Evolutionary conservation across 1,284 basidiomycete species (phyloP).

Genomic region (Rhodotorula sp.): DNA sequence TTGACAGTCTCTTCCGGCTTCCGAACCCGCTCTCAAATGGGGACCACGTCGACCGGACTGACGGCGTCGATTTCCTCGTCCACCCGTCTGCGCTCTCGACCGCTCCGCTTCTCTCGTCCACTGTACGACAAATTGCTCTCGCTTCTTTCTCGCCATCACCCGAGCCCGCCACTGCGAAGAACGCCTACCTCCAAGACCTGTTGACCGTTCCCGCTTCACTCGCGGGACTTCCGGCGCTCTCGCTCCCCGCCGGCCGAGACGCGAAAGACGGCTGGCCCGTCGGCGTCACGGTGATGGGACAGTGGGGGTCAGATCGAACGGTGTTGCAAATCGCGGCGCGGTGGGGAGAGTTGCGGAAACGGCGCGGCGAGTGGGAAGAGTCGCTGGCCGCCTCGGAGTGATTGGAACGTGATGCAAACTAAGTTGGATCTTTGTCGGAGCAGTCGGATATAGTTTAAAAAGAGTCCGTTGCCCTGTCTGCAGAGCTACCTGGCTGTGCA

Average conservation of each 20-base stretch:
- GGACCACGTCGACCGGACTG: constrained; percentile 15
- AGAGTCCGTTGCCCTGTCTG: too few species aligned
- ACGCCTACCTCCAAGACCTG: constrained; percentile 79
- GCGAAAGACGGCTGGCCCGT: constrained; percentile 72
- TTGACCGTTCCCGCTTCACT: constrained; percentile 88
- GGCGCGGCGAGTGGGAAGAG: background rate
- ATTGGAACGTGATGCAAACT: too few species aligned
- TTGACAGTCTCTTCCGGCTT: constrained; percentile 65
- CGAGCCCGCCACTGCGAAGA: background rate
- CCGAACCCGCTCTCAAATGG: constrained; percentile 53
- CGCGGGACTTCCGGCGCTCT: constrained; percentile 80
- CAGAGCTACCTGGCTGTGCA: too few species aligned
- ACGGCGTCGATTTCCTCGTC: constrained; percentile 70
- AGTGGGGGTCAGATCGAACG: constrained; percentile 80
- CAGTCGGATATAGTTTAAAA: too few species aligned
- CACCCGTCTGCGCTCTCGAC: constrained; percentile 79
- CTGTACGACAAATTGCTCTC: background rate
- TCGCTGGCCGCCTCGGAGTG: background rate
- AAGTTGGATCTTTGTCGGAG: too few species aligned
- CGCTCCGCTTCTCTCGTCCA: constrained; percentile 60
- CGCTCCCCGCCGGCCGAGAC: constrained; percentile 61
- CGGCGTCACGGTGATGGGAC: constrained; percentile 78
- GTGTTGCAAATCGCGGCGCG: constrained; percentile 53
- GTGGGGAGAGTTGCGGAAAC: background rate
- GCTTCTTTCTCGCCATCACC: background rate